A percentile compares a stretch with the other conserved stretches of the same genome.
Evolutionary conservation across 768 basidiomycete species (phyloP).

Genomic region (Peribolospora baueri): DNA sequence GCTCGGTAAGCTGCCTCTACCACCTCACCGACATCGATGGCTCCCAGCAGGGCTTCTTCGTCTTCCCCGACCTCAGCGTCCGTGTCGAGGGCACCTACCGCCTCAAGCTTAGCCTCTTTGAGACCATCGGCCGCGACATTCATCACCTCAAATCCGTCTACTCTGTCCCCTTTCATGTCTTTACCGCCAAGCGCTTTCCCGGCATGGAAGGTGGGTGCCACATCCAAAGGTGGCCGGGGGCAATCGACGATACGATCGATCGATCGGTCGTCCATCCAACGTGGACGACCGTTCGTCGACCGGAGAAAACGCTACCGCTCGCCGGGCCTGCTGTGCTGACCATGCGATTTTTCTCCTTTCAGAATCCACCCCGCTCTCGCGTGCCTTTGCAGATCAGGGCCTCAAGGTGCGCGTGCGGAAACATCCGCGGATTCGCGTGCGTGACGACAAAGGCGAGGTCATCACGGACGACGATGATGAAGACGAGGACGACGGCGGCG

Average conservation of each 20-base stretch:
- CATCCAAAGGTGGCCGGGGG: too few species aligned
- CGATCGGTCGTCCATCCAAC: too few species aligned
- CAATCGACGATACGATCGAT: too few species aligned
- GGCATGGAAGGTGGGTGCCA: conserved; percentile 61
- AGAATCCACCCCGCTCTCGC: conserved; percentile 76
- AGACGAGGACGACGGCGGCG: too few species aligned
- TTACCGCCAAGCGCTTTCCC: conserved; percentile 87
- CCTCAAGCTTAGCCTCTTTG: conserved; percentile 49
- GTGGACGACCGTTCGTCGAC: not conserved
- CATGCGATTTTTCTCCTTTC: conserved; percentile 1
- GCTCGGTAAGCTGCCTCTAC: conserved; percentile 67
- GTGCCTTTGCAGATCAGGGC: conserved; percentile 78
- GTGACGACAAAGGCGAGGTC: not conserved
- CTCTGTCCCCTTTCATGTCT: conserved; percentile 73
- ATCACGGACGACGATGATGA: too few species aligned
- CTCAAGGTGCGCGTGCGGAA: conserved; percentile 87
- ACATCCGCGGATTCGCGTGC: conserved; percentile 60
- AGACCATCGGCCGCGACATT: conserved; percentile 61
- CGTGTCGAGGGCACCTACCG: conserved; percentile 75
- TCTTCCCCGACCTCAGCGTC: conserved; percentile 79
- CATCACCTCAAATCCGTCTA: conserved; percentile 73
- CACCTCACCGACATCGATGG: conserved; percentile 53
- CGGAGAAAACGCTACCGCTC: too few species aligned
- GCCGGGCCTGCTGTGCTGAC: not conserved
- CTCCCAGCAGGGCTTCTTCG: conserved; percentile 61